Evolutionary conservation across 305 asterid species (phyloP).

Genomic region (Fraxinus albicans): DNA sequence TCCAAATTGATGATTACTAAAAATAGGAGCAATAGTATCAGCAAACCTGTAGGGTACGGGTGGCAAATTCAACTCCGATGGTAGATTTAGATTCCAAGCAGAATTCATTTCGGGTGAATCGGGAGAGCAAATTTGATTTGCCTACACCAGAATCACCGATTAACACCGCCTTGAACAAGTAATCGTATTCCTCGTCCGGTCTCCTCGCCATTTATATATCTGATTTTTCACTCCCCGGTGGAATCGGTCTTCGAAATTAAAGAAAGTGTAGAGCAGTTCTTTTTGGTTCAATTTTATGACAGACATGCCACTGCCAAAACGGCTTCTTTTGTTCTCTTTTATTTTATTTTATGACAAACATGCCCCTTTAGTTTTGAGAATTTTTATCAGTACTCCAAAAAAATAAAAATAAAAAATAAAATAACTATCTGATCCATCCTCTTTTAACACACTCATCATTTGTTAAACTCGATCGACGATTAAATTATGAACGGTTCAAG

Average conservation of each 20-base stretch:
- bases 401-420: too few relatives aligned
- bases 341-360: slow-evolving; percentile 1
- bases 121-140: slow-evolving; percentile 58
- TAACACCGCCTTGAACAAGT: slow-evolving; percentile 57
- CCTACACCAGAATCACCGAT: slow-evolving; percentile 75
- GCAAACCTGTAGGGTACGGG: slow-evolving; percentile 61
- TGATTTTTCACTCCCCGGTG: neutral
- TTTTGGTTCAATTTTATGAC: neutral
- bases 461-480: neutral
- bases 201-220: slow-evolving; percentile 52
- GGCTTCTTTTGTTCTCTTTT: neutral
- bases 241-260: slow-evolving; percentile 18
- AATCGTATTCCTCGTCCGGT: slow-evolving; percentile 67
- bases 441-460: neutral
- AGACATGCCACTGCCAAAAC: slow-evolving; percentile 21
- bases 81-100: slow-evolving; percentile 71
- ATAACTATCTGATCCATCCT: neutral
- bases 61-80: slow-evolving; percentile 73
- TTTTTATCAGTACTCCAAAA: too few relatives aligned
- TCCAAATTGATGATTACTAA: neutral
- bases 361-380: neutral
- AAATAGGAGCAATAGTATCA: neutral
- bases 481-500: neutral
- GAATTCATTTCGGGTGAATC: slow-evolving; percentile 66
- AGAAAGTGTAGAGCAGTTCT: neutral